Percentiles rank a stretch among this genome's conserved stretches.
phyloP scores from a whole-genome alignment of 2,329 filamentous ascomycete genomes.

The Exophiala sp. region DNA sequence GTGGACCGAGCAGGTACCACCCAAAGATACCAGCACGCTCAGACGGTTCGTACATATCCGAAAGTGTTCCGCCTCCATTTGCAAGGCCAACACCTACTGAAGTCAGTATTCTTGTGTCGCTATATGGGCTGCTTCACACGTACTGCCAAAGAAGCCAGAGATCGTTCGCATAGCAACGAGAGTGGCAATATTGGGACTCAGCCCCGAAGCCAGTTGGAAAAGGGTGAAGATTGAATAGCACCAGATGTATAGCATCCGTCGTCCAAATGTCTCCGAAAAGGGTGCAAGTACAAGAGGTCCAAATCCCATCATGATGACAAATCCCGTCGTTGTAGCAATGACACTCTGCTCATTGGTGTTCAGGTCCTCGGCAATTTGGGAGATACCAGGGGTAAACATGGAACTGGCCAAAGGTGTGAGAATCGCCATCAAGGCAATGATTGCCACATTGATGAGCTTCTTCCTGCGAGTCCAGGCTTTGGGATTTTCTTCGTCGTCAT shows the following conservation, averaged over 20 bases:
- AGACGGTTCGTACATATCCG: slow-evolving; percentile 25
- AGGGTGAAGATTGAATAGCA: slow-evolving; percentile 61
- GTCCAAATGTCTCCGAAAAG: slow-evolving; percentile 67
- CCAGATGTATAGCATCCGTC: slow-evolving; percentile 65
- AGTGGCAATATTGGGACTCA: slow-evolving; percentile 46
- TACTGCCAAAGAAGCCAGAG: slow-evolving; percentile 49
- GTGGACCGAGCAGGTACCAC: slow-evolving; percentile 24
- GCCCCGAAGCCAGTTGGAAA: slow-evolving; percentile 47
- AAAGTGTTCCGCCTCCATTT: slow-evolving; percentile 26
- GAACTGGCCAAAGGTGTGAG: slow-evolving; percentile 33
- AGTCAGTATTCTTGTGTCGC: slow-evolving; percentile 23
- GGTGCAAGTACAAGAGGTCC: slow-evolving; percentile 71
- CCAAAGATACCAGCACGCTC: slow-evolving; percentile 25
- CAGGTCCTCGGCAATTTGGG: slow-evolving; percentile 48
- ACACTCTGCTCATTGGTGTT: slow-evolving; percentile 41
- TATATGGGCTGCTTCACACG: not conserved
- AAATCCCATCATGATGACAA: slow-evolving; percentile 51
- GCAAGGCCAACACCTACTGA: slow-evolving; percentile 28
- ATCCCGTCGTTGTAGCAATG: slow-evolving; percentile 50
- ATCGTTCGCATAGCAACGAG: slow-evolving; percentile 46
- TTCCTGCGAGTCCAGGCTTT: slow-evolving; percentile 43
- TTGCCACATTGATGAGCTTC: slow-evolving; percentile 49
- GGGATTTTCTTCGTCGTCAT: slow-evolving; percentile 44
- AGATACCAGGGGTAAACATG: slow-evolving; percentile 53
- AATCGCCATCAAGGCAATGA: slow-evolving; percentile 51